Evolutionary conservation across 441 rosid genomes (phyloP).

Genomic region (Hura crepitans): DNA sequence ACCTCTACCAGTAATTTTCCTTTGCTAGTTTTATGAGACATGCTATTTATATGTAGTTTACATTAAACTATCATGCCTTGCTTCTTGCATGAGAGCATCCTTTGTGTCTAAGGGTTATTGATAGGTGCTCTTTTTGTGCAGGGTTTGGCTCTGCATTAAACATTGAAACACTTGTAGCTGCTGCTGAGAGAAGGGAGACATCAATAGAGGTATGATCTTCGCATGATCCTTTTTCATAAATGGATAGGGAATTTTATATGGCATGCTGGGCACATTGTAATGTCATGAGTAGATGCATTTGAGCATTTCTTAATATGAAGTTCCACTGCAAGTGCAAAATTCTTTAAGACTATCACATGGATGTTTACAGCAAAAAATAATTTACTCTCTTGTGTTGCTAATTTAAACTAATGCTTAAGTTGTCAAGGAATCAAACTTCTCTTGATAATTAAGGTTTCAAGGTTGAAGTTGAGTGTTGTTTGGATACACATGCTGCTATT

Average conservation of each 20-base stretch:
- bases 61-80: not conserved
- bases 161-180: slow-evolving; percentile 96
- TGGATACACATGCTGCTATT: not conserved
- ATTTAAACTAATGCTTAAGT: not conserved
- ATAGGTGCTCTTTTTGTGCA: slow-evolving; percentile 24
- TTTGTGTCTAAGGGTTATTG: not conserved
- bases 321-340: not conserved
- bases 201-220: slow-evolving; percentile 67
- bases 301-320: not conserved
- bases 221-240: not conserved
- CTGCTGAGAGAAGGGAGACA: slow-evolving; percentile 93
- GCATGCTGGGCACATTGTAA: not conserved
- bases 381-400: not conserved
- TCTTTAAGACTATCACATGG: not conserved
- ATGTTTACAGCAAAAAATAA: not conserved
- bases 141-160: slow-evolving; percentile 99
- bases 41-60: not conserved
- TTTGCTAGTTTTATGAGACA: not conserved
- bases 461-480: not conserved
- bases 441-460: not conserved
- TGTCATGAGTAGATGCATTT: not conserved
- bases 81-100: not conserved
- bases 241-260: not conserved
- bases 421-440: not conserved
- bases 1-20: slow-evolving; percentile 71